Conservation (phyloP, 2,329 filamentous ascomycete genomes). For the Colletotrichum tropicale region DNA sequence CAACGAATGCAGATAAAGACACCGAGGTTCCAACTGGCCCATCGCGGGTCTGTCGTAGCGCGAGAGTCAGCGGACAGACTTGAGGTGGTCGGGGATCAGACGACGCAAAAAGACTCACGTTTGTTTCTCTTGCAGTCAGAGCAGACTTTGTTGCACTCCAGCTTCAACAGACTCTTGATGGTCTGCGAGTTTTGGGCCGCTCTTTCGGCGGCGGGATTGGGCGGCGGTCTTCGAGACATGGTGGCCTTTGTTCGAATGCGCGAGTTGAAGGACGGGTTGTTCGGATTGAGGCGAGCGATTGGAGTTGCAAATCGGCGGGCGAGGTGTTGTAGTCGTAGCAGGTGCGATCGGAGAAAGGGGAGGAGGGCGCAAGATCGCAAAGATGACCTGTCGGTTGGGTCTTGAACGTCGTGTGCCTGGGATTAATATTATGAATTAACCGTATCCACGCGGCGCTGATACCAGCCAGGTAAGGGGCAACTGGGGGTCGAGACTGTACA, state of each 20-base stretch:
- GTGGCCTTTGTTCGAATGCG: constrained; percentile 23
- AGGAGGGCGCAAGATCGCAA: constrained; percentile 1
- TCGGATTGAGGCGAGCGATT: neutral
- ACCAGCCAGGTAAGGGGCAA: constrained; percentile 17
- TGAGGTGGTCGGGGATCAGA: neutral
- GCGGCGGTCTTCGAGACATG: constrained; percentile 80
- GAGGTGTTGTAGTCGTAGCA: neutral
- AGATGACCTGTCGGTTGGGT: neutral
- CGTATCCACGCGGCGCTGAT: constrained; percentile 13
- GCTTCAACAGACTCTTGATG: constrained; percentile 92
- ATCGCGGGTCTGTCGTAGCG: constrained; percentile 78
- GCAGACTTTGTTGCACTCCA: constrained; percentile 95
- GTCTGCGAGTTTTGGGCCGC: constrained; percentile 92
- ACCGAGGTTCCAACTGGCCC: constrained; percentile 98
- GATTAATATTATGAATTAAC: constrained; percentile 13
- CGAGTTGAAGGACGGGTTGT: neutral
- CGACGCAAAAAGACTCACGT: constrained; percentile 62
- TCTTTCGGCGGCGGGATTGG: constrained; percentile 81
- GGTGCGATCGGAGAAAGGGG: neutral
- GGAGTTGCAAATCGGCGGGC: neutral
- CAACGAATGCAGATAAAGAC: constrained; percentile 98
- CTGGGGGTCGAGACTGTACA: constrained; percentile 3
- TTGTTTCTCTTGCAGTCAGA: constrained; percentile 99
- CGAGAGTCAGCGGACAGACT: constrained; percentile 4
- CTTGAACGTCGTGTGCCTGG: constrained; percentile 4